Evolutionary conservation across 2,329 filamentous ascomycete genomes (phyloP).

Genomic region (Sporothrix brasiliensis): DNA sequence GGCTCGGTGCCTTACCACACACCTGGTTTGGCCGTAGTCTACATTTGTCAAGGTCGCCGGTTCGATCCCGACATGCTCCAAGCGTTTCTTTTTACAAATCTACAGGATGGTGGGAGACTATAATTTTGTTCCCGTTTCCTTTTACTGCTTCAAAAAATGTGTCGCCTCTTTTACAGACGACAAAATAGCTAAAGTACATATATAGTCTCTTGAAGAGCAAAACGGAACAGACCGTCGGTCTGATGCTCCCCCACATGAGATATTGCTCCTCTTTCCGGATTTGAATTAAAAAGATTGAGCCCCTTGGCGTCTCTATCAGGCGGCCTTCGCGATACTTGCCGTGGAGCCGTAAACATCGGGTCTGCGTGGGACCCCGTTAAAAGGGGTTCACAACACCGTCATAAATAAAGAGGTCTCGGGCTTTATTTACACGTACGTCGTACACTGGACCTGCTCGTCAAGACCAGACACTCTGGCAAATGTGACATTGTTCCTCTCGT

Average conservation of each 20-base stretch:
- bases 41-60: conserved; percentile 24
- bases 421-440: too few species aligned
- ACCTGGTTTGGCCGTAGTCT: background rate
- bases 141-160: too few species aligned
- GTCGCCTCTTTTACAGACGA: too few species aligned
- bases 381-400: background rate
- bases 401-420: too few species aligned
- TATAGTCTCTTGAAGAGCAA: background rate
- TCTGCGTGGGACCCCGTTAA: background rate
- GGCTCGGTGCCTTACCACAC: background rate
- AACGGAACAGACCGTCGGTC: conserved; percentile 21
- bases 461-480: too few species aligned
- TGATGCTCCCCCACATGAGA: conserved; percentile 26
- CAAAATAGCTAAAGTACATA: too few species aligned
- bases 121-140: too few species aligned
- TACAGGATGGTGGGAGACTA: too few species aligned
- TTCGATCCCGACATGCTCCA: conserved; percentile 28
- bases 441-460: too few species aligned
- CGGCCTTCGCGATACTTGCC: background rate
- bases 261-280: conserved; percentile 10
- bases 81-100: background rate
- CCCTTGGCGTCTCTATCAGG: conserved; percentile 2
- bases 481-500: too few species aligned
- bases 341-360: conserved; percentile 2
- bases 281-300: background rate